phyloP scores from a whole-genome alignment of 2,329 filamentous ascomycete species.

The Rutstroemia sydowiana region DNA sequence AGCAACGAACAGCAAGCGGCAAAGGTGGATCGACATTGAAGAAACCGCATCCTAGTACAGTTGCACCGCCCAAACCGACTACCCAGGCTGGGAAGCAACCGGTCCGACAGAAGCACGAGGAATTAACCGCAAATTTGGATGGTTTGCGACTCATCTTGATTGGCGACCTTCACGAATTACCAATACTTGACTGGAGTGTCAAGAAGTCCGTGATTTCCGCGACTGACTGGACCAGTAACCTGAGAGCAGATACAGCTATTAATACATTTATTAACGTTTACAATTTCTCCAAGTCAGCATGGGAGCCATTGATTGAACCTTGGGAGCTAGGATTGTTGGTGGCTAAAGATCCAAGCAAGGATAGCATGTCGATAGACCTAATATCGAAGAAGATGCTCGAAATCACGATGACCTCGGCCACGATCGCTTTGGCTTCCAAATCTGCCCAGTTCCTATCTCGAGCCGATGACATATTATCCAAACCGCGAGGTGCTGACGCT shows the following conservation, averaged over 20 bases:
- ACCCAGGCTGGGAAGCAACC: constrained; percentile 7
- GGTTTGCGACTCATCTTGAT: constrained; percentile 90
- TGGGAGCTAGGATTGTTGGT: constrained; percentile 94
- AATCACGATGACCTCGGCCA: constrained; percentile 84
- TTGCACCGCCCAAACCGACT: constrained; percentile 13
- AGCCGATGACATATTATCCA: constrained; percentile 78
- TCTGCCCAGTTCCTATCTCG: constrained; percentile 86
- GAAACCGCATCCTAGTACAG: constrained; percentile 34
- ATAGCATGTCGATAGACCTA: constrained; percentile 74
- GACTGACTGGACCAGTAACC: constrained; percentile 81
- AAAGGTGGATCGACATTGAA: constrained; percentile 47
- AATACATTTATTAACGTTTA: constrained; percentile 95
- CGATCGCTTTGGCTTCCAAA: constrained; percentile 87
- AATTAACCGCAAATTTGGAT: constrained; percentile 77
- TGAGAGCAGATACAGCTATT: constrained; percentile 83
- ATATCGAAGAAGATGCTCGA: constrained; percentile 88
- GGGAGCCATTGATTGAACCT: constrained; percentile 93
- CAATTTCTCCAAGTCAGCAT: constrained; percentile 98
- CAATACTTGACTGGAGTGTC: constrained; percentile 87
- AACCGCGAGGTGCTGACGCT: constrained; percentile 83
- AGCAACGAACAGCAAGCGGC: constrained; percentile 50
- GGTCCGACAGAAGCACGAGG: constrained; percentile 54
- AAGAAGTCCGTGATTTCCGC: constrained; percentile 82
- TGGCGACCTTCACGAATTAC: constrained; percentile 90
- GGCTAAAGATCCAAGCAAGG: constrained; percentile 66